phyloP scores from a whole-genome alignment of 495 filamentous ascomycete species.

The Hypoxylon lienhwacheense region DNA sequence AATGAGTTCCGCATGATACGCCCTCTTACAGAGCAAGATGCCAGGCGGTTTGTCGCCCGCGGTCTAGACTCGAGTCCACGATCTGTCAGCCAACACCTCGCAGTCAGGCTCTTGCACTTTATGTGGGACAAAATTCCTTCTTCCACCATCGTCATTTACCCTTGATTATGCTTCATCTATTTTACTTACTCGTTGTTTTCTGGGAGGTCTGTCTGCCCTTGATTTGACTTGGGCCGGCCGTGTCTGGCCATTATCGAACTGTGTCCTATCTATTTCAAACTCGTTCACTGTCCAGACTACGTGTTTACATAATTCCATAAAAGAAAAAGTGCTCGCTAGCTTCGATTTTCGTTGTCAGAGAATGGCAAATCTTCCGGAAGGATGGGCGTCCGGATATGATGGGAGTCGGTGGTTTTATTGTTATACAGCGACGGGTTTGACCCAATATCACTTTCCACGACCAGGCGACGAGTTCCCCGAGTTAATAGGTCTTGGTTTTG shows the following conservation, averaged over 20 bases:
- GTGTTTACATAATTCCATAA: neutral
- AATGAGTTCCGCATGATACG: slow-evolving; percentile 1
- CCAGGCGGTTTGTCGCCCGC: slow-evolving; percentile 10
- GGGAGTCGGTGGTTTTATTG: slow-evolving; percentile 52
- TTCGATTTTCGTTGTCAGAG: neutral
- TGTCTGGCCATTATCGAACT: neutral
- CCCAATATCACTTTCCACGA: slow-evolving; percentile 53
- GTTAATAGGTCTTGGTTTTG: slow-evolving; percentile 42
- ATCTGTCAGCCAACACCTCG: slow-evolving; percentile 6
- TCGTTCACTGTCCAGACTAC: neutral
- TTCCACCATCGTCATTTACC: neutral
- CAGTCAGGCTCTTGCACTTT: slow-evolving; percentile 12
- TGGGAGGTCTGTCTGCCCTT: neutral
- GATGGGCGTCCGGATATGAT: slow-evolving; percentile 55
- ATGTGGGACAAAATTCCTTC: neutral
- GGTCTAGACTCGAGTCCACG: slow-evolving; percentile 14
- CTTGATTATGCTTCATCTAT: neutral
- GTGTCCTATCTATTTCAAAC: neutral
- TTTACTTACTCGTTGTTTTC: neutral
- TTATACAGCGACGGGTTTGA: slow-evolving; percentile 48
- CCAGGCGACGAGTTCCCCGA: slow-evolving; percentile 55
- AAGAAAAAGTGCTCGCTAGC: neutral
- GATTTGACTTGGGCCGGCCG: neutral
- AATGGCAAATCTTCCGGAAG: slow-evolving; percentile 47
- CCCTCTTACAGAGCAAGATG: slow-evolving; percentile 6